Percentiles rank a stretch among this genome's conserved stretches.
Conservation (phyloP, 1,284 basidiomycete species). For the Pseudozyma hubeiensis region DNA sequence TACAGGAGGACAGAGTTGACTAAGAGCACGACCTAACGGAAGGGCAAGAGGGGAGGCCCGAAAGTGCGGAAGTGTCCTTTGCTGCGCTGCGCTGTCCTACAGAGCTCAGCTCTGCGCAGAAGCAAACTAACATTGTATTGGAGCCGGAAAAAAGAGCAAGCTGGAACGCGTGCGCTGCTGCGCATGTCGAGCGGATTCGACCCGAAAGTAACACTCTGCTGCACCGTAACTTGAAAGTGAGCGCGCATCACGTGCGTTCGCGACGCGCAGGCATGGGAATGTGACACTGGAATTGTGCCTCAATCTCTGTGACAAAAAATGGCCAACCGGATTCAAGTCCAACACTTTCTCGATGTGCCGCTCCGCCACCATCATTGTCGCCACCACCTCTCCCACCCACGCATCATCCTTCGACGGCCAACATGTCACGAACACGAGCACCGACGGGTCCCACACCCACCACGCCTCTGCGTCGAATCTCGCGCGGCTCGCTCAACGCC, state of each 20-base stretch:
- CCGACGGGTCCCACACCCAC: constrained; percentile 54
- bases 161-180: not conserved
- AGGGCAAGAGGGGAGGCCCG: too few species aligned
- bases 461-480: constrained; percentile 87
- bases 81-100: too few species aligned
- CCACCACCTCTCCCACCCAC: not conserved
- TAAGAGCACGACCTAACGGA: too few species aligned
- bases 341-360: constrained; percentile 13
- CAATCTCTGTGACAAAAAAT: not conserved
- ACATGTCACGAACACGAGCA: constrained; percentile 31
- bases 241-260: constrained; percentile 42
- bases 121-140: not conserved
- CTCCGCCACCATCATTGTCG: constrained; percentile 6
- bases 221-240: not conserved
- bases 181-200: not conserved
- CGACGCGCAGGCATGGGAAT: constrained; percentile 33
- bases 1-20: too few species aligned
- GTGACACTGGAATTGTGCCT: constrained; percentile 18
- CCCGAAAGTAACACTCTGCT: constrained; percentile 16
- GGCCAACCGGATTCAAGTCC: not conserved
- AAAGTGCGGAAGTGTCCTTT: too few species aligned
- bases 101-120: too few species aligned
- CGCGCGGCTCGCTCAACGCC: constrained; percentile 87
- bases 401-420: constrained; percentile 1
- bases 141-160: too few species aligned